phyloP scores from a whole-genome alignment of 2,329 filamentous ascomycete genomes.

The Colletotrichum navitas region DNA sequence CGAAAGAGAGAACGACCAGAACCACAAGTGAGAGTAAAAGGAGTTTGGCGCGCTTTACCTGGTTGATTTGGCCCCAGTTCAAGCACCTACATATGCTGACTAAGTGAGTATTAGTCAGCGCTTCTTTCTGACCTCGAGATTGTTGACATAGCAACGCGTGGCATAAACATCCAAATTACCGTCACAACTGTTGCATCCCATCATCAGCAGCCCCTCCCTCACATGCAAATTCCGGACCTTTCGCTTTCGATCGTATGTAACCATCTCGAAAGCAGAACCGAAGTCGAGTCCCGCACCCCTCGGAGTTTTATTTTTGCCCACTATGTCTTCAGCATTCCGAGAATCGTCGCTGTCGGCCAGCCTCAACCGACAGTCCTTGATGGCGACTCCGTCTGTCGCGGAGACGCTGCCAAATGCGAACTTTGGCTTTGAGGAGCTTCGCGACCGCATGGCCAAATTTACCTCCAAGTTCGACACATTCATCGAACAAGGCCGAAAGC shows the following conservation, averaged over 20 bases:
- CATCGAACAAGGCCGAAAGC: slow-evolving; percentile 90
- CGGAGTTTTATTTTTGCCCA: slow-evolving; percentile 16
- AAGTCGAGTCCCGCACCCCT: neutral
- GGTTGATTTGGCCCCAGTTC: neutral
- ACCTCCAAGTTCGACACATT: slow-evolving; percentile 92
- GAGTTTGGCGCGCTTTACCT: too few species aligned
- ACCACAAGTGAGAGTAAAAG: too few species aligned
- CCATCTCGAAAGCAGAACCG: slow-evolving; percentile 9
- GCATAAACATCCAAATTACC: slow-evolving; percentile 37
- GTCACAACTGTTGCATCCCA: slow-evolving; percentile 14
- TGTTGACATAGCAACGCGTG: slow-evolving; percentile 41
- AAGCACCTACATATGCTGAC: neutral
- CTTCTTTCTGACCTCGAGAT: neutral
- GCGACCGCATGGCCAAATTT: slow-evolving; percentile 94
- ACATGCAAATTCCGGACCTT: slow-evolving; percentile 11
- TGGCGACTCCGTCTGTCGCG: slow-evolving; percentile 74
- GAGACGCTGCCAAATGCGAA: slow-evolving; percentile 89
- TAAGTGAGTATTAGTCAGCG: slow-evolving; percentile 18
- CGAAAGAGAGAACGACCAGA: too few species aligned
- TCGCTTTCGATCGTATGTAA: neutral
- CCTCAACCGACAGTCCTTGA: slow-evolving; percentile 68
- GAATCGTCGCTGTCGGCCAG: slow-evolving; percentile 77
- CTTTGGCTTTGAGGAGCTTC: slow-evolving; percentile 95
- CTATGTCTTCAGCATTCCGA: slow-evolving; percentile 70
- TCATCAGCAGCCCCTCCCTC: slow-evolving; percentile 2